Base-by-base conservation (phyloP, 2,329 filamentous ascomycete genomes). In the Exophiala lecanii-corni region DNA sequence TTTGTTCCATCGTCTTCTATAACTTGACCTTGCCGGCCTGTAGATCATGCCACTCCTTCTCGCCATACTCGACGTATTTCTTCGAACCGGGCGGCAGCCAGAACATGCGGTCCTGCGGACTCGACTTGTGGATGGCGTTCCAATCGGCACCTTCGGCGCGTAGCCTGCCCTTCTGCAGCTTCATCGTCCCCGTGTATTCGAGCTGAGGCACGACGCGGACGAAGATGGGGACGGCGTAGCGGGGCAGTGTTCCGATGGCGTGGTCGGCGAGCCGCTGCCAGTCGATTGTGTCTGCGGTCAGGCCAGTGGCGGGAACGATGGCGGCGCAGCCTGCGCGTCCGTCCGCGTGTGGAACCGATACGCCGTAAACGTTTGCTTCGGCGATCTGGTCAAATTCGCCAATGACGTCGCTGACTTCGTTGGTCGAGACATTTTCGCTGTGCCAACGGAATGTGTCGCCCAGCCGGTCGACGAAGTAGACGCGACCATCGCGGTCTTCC, bases 331-430 rank as follows among this genome's bases (percentile, higher is more conserved):
- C 89, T 0, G 86, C 87, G 18, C 87, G 75, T 10, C 88, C 88
- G 58, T 94, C 88, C 56, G 92, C 86, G 51, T 85, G 74, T 0
- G 88, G 88, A 2, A 94, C 65, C 36, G 79, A 64, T 2, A 94
- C 85, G 33, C 88, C 88, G 57, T 94, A 94, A 18, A 94, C 88
- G 56, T 92, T 94, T 17, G 85, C 84, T 66, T 94, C 88, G 32
- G 75, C 69, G 15, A 94, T 73, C 1, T 71, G 69, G 0, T 79
- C 69, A 59, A 89, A 83, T 1, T 70, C 65, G 13, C 85, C 82
- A 1, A 95, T 63, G 0, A 79, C 78, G 57, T 89, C 79, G 17
- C 82, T 76, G 13, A 94, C 89, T 62, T 95, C 88, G 43, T 76
- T 80, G 0, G 86, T 89, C 2, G 84, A 86, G 1, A 91, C 84